phyloP scores from a whole-genome alignment of 192 early-diverging fungal genomes.

The Mortierella antarctica region DNA sequence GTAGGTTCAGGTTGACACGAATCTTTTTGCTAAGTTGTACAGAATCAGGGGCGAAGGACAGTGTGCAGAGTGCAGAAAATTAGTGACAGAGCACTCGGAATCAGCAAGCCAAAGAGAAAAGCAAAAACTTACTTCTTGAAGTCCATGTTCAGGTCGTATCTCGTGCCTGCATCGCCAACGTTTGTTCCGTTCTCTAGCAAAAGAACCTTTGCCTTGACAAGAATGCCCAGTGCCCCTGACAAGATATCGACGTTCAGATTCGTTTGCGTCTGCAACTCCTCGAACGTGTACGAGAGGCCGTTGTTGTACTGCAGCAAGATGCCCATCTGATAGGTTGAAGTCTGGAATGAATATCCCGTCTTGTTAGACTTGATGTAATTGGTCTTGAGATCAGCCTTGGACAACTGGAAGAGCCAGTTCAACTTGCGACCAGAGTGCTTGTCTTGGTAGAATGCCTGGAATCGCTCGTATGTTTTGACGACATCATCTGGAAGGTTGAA shows the following conservation, averaged over 20 bases:
- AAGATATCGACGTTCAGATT: slow-evolving; percentile 77
- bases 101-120: background rate
- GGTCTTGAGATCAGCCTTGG: slow-evolving; percentile 93
- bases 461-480: slow-evolving; percentile 84
- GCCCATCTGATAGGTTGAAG: slow-evolving; percentile 93
- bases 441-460: slow-evolving; percentile 87
- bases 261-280: slow-evolving; percentile 81
- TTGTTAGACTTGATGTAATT: slow-evolving; percentile 84
- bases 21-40: slow-evolving; percentile 81
- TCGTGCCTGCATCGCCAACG: slow-evolving; percentile 62
- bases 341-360: slow-evolving; percentile 81
- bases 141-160: slow-evolving; percentile 83
- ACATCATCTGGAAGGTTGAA: slow-evolving; percentile 93
- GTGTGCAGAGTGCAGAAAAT: background rate
- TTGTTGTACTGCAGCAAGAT: slow-evolving; percentile 93
- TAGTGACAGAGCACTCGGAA: background rate
- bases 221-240: slow-evolving; percentile 72
- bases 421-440: slow-evolving; percentile 92
- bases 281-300: slow-evolving; percentile 77
- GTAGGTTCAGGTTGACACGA: slow-evolving; percentile 87
- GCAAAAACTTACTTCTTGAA: slow-evolving; percentile 68
- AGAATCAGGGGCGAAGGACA: slow-evolving; percentile 1
- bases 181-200: slow-evolving; percentile 60
- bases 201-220: slow-evolving; percentile 89
- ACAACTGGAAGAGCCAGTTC: slow-evolving; percentile 94